Percentiles rank a stretch among this genome's conserved stretches.
phyloP scores from a whole-genome alignment of 139 green algal species.

The Chlamydomonas incerta region DNA sequence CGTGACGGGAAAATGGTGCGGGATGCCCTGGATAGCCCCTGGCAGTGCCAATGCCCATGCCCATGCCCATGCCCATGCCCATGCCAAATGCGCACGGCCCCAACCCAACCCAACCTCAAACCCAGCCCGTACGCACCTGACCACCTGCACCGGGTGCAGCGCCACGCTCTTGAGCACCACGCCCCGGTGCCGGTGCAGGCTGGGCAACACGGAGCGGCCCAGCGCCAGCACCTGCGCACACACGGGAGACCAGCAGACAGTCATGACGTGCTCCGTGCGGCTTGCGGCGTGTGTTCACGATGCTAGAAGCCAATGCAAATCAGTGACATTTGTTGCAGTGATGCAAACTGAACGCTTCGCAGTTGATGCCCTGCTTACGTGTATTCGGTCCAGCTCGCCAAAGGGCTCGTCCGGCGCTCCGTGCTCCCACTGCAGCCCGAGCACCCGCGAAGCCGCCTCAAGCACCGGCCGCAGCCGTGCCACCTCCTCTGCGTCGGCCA shows the following conservation, averaged over 20 bases:
- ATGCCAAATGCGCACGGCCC: too few species aligned
- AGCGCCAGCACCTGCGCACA: constrained; percentile 20
- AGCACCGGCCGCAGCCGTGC: not conserved
- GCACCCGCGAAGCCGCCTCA: not conserved
- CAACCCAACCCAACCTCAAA: too few species aligned
- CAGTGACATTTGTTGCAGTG: too few species aligned
- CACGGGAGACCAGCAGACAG: too few species aligned
- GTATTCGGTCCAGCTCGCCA: not conserved
- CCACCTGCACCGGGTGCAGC: constrained; percentile 1
- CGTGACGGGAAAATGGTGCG: too few species aligned
- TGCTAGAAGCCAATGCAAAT: not conserved
- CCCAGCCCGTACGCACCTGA: not conserved
- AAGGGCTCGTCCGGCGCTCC: not conserved
- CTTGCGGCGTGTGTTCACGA: too few species aligned
- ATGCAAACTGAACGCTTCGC: too few species aligned
- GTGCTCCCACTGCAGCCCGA: not conserved
- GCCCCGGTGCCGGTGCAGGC: not conserved
- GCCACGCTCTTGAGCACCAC: constrained; percentile 13
- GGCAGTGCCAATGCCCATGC: too few species aligned
- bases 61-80: too few species aligned
- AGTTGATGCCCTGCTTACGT: not conserved
- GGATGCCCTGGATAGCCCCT: too few species aligned
- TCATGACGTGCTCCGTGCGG: too few species aligned
- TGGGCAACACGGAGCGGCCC: not conserved
- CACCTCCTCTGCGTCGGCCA: not conserved